These are phyloP conservation scores for Penicillium frequentans DNA, from an alignment of 2,329 filamentous ascomycete genomes.

Conservation along the genomic window DNA sequence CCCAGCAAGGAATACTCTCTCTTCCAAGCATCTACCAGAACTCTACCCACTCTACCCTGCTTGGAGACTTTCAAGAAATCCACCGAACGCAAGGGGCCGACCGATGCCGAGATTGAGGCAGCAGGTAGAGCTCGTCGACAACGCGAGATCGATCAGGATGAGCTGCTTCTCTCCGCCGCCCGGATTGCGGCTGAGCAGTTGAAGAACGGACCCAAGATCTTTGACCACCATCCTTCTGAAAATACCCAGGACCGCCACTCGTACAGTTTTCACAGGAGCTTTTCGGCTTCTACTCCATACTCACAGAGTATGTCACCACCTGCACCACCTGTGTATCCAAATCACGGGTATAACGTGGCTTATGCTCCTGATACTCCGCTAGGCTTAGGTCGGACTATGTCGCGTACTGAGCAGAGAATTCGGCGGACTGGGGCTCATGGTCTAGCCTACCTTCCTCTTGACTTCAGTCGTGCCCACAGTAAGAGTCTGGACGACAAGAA, in stretches of 20 bases:
- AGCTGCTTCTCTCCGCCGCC: slow-evolving; percentile 42
- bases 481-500: background rate
- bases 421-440: slow-evolving; percentile 44
- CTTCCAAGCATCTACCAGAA: slow-evolving; percentile 32
- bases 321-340: slow-evolving; percentile 20
- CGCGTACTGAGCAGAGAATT: slow-evolving; percentile 46
- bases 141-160: slow-evolving; percentile 41
- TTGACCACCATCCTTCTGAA: slow-evolving; percentile 9
- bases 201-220: slow-evolving; percentile 35
- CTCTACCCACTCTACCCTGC: slow-evolving; percentile 36
- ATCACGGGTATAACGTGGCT: slow-evolving; percentile 43
- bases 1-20: slow-evolving; percentile 21
- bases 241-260: slow-evolving; percentile 22
- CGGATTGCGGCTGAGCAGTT: slow-evolving; percentile 43
- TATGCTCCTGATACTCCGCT: slow-evolving; percentile 39
- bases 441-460: slow-evolving; percentile 42
- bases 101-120: slow-evolving; percentile 16
- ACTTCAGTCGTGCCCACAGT: slow-evolving; percentile 19
- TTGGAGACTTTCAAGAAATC: slow-evolving; percentile 24
- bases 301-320: slow-evolving; percentile 32
- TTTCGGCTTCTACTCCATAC: slow-evolving; percentile 23
- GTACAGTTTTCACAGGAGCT: slow-evolving; percentile 28
- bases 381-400: slow-evolving; percentile 41
- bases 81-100: slow-evolving; percentile 23
- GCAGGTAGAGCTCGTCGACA: slow-evolving; percentile 16